phyloP scores from a whole-genome alignment of 768 basidiomycete species.

The Galerina sulciceps region DNA sequence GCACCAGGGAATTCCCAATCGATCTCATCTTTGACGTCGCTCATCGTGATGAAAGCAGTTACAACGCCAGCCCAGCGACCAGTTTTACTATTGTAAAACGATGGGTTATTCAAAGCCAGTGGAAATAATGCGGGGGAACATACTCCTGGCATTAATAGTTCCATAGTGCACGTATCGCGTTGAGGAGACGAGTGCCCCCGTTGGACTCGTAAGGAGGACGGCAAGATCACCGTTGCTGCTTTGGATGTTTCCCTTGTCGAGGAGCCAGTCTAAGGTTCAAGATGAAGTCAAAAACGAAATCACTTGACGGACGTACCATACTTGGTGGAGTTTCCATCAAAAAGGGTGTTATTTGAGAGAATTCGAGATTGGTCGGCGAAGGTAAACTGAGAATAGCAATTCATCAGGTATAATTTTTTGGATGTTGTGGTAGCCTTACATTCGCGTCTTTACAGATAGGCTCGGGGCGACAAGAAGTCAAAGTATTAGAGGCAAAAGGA shows the following conservation, averaged over 20 bases:
- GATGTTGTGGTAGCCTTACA: slow-evolving; percentile 37
- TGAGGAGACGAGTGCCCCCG: slow-evolving; percentile 75
- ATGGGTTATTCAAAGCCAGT: background rate
- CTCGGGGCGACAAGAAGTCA: slow-evolving; percentile 70
- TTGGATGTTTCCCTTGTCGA: slow-evolving; percentile 69
- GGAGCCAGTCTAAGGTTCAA: slow-evolving; percentile 60
- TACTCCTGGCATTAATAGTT: slow-evolving; percentile 66
- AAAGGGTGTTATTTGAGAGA: slow-evolving; percentile 65
- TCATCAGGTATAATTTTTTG: background rate
- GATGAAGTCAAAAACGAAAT: background rate
- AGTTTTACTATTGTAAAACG: slow-evolving; percentile 65
- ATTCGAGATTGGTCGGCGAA: slow-evolving; percentile 71
- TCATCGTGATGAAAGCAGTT: slow-evolving; percentile 86
- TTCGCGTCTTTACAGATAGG: slow-evolving; percentile 72
- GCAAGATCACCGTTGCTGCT: slow-evolving; percentile 74
- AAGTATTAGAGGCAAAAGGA: slow-evolving; percentile 66
- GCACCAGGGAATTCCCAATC: slow-evolving; percentile 86
- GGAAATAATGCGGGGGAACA: slow-evolving; percentile 11
- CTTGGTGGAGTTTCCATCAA: slow-evolving; percentile 72
- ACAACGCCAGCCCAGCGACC: slow-evolving; percentile 83
- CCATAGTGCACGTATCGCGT: slow-evolving; percentile 87
- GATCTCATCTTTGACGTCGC: slow-evolving; percentile 82
- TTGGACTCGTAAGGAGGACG: slow-evolving; percentile 70
- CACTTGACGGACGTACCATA: slow-evolving; percentile 48
- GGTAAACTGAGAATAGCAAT: slow-evolving; percentile 46